phyloP scores from a whole-genome alignment of 148 eudicot species.

The Chenopodium album region DNA sequence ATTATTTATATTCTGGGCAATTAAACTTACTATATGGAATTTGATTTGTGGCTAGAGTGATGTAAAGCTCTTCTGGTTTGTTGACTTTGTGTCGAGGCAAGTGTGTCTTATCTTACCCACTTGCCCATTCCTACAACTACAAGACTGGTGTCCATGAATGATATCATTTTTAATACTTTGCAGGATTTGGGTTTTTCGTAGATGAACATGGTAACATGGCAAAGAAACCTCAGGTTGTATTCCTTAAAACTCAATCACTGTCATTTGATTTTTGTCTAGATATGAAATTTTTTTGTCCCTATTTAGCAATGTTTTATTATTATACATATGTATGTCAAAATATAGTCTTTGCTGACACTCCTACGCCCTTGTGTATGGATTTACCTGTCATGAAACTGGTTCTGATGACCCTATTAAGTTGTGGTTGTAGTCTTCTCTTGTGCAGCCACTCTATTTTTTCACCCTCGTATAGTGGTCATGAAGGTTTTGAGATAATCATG shows the following conservation, averaged over 20 bases:
- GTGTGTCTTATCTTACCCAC: not conserved
- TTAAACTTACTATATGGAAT: not conserved
- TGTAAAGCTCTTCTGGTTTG: not conserved
- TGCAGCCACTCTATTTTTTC: not conserved
- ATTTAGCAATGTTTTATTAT: not conserved
- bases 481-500: not conserved
- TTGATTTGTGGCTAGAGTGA: not conserved
- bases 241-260: not conserved
- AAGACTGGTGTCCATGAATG: not conserved
- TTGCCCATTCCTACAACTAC: not conserved
- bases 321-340: not conserved
- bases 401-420: not conserved
- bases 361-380: too few relatives aligned
- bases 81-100: not conserved
- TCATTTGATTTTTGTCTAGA: not conserved
- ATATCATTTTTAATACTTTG: constrained; percentile 16
- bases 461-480: not conserved
- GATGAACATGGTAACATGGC: constrained; percentile 71
- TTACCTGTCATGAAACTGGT: not conserved
- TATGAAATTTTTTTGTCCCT: not conserved
- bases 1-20: not conserved
- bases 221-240: constrained; percentile 84
- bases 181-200: constrained; percentile 90
- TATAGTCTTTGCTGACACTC: not conserved
- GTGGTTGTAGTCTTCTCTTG: not conserved